A percentile compares a stretch with the other conserved stretches of the same genome.
Evolutionary conservation across 305 asterid species (phyloP).

Genomic region (Solanum hybrid): DNA sequence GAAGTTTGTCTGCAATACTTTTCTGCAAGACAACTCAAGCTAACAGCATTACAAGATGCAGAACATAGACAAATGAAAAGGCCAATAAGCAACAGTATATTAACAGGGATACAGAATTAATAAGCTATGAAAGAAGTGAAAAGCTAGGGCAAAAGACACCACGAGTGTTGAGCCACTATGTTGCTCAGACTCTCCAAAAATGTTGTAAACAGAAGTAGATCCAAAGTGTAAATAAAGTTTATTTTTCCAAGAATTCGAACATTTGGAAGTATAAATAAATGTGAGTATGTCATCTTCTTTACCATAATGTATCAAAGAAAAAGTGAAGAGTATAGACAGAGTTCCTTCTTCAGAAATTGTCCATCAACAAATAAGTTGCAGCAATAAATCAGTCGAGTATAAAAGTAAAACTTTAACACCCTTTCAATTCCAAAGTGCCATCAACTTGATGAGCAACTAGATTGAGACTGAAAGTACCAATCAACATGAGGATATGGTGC

Average conservation of each 20-base stretch:
- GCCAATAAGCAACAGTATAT: not conserved
- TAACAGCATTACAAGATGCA: slow-evolving; percentile 1
- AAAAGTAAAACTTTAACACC: not conserved
- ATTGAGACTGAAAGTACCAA: not conserved
- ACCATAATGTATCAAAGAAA: not conserved
- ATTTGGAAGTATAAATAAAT: not conserved
- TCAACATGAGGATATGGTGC: not conserved
- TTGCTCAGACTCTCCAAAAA: not conserved
- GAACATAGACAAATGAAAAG: not conserved
- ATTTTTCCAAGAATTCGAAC: not conserved
- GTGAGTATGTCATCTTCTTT: not conserved
- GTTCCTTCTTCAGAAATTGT: not conserved
- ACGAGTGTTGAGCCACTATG: not conserved
- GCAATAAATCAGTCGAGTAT: not conserved
- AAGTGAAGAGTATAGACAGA: not conserved
- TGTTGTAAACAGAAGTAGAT: not conserved
- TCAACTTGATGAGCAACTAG: not conserved
- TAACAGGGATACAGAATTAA: not conserved
- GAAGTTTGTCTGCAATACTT: slow-evolving; percentile 84
- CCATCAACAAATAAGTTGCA: not conserved
- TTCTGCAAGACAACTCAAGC: slow-evolving; percentile 43
- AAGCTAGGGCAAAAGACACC: not conserved
- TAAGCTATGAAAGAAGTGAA: not conserved
- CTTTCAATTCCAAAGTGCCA: not conserved
- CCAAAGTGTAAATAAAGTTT: not conserved